phyloP scores from a whole-genome alignment of 1,139 yeast genomes.

The Candida anutae region DNA sequence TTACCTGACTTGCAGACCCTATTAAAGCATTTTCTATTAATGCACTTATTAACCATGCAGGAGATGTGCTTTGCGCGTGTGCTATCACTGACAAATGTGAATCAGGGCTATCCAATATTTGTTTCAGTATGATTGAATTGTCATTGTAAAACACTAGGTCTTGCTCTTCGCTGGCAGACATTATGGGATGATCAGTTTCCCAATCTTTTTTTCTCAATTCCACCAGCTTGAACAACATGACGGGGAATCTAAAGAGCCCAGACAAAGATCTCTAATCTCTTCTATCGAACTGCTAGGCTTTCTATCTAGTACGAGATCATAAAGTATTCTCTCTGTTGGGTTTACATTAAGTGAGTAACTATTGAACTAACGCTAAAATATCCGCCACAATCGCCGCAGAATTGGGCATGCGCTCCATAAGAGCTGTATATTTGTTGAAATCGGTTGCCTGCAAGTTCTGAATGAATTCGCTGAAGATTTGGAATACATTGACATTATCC shows the following conservation, averaged over 20 bases:
- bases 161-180: conserved; percentile 36
- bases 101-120: conserved; percentile 11
- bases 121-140: conserved; percentile 35
- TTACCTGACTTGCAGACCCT: conserved; percentile 34
- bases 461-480: conserved; percentile 14
- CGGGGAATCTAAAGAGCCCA: too few relatives aligned
- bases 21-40: conserved; percentile 36
- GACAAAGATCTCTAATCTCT: too few relatives aligned
- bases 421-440: conserved; percentile 5
- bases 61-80: conserved; percentile 54
- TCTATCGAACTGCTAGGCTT: too few relatives aligned
- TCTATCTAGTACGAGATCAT: too few relatives aligned
- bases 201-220: too few relatives aligned
- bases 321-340: too few relatives aligned
- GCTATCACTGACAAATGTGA: conserved; percentile 38
- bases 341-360: too few relatives aligned
- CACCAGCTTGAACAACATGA: too few relatives aligned
- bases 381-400: conserved; percentile 7
- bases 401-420: conserved; percentile 10
- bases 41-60: conserved; percentile 56
- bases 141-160: conserved; percentile 53
- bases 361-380: conserved; percentile 6
- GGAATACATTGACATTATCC: conserved; percentile 61
- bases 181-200: too few relatives aligned
- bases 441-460: conserved; percentile 7